Base-by-base conservation (phyloP, 257 asterid species). In the Parsonsia alboflavescens region DNA sequence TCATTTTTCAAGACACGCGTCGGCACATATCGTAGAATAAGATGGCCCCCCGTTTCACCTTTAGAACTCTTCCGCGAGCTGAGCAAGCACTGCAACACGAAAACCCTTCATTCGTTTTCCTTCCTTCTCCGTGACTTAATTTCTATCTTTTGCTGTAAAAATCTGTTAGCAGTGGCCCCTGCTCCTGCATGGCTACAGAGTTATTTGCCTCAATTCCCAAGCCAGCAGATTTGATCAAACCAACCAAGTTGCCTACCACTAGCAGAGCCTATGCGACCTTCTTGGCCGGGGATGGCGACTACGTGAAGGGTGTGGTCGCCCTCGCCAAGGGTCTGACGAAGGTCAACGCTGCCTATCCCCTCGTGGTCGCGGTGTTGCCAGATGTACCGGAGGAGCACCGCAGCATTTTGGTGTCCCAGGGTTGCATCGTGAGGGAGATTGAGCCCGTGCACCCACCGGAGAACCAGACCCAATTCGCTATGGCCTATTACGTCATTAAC, bases 261-360 rank as follows among this genome's bases (percentile, higher is more conserved):
- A 24, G 19, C 41, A 69, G 79, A 61, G 84, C 84, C 2, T 84
- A 76, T 15, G 82, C 81, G 22, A 84, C 82, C 21, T 81, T 84
- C 68, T 76, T 84, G 76, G 88, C 84, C 9, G 84, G 88, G 3
- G 68, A 71, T 15, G 85, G 82, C 24, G 88, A 81, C 26, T 81
- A 82, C 28, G 80, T 79, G 39, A 84, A 84, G 66, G 88, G 85
- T 1, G 82, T 84, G 0, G 85, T 81, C 26, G 88, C 82, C 8
- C 78, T 84, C 46, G 88, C 86, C 56, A 84, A 81, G 79, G 88
- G 86, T n/a, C 64, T 84, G 4, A 68, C 82, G 45, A 84, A 82
- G 78, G 76, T 39, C 1, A 72, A 77, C 44, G 39, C 78, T 0
- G 84, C 6, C 85, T 71, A 16, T 84, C 82, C 89, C 68, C 68